Evolutionary conservation across 208 protist genomes (phyloP), one percentile per base, ranked within the genome.

Genomic region (Trypanosoma caninum): DNA sequence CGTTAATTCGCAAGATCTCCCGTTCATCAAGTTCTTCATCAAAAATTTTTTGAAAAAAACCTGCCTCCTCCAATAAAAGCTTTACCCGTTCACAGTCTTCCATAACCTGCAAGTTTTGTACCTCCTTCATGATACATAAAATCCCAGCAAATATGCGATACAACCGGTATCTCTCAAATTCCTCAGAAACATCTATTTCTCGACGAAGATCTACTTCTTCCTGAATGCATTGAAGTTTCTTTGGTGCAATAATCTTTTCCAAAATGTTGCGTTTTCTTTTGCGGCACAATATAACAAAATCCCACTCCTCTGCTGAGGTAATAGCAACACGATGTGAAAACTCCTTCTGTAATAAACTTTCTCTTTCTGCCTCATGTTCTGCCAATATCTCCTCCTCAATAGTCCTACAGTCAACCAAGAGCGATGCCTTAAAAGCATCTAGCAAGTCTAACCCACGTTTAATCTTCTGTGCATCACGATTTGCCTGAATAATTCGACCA

Each of bases 401-500:
- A 45, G 56, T 51, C 27, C 55, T 51, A 59, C 63, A 59, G 46
- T 90, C 79, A 0, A 63, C 53, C 25, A 56, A 48, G 0, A 91
- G 51, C 30, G 53, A 35, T 16, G 30, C 42, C 63, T 77, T 74
- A 59, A 78, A 88, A 9, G 52, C 67, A 33, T 57, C 27, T 6
- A 93, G 23, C 8, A 57, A 47, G 1, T 30, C 38, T 4, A 35
- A 42, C 10, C 82, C 82, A 18, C 52, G 54, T 13, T 59, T 38
- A 41, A 93, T 80, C 35, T 77, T 72, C 31, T 40, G 42, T 11
- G 22, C 34, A 51, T 80, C 67, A 30, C 86, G 82, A 10, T 30
- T 18, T 28, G 78, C 55, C 41, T 59, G 69, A 16, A 93, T 73
- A 22, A 79, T 77, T 25, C 71, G 57, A n/a, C 82, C 82, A 45